These are phyloP conservation scores for Canavalia ensiformis DNA, from an alignment of 306 rosid genomes.

Conservation along the genomic window DNA sequence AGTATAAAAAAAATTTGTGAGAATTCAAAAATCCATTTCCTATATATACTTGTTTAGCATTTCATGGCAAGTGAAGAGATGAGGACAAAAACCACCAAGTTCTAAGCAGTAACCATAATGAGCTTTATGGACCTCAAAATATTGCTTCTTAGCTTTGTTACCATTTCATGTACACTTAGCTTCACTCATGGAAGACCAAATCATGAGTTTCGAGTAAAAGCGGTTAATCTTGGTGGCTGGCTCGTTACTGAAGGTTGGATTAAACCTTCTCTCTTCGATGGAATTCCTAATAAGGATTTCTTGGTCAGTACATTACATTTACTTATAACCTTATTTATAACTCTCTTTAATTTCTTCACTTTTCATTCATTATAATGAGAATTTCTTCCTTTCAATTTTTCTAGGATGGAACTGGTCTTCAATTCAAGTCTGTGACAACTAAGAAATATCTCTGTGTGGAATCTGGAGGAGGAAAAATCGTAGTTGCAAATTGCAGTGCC, in stretches of 20 bases:
- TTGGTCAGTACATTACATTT: constrained; percentile 46
- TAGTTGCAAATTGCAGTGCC: constrained; percentile 73
- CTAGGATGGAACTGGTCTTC: constrained; percentile 80
- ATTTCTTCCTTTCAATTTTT: not conserved
- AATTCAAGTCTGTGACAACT: constrained; percentile 69
- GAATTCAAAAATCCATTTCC: too few species aligned
- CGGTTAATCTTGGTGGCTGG: constrained; percentile 89
- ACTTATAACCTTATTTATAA: not conserved
- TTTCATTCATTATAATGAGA: not conserved
- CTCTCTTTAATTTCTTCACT: not conserved
- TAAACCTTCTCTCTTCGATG: constrained; percentile 83
- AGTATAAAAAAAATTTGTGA: too few species aligned
- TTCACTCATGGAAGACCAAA: constrained; percentile 39
- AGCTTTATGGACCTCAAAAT: constrained; percentile 29
- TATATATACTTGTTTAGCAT: too few species aligned
- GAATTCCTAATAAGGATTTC: constrained; percentile 78
- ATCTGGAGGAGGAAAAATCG: constrained; percentile 72
- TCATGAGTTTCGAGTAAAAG: constrained; percentile 49
- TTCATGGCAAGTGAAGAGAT: too few species aligned
- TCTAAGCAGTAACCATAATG: constrained; percentile 44
- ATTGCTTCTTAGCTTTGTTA: constrained; percentile 43
- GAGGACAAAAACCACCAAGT: too few species aligned
- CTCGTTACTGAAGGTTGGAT: constrained; percentile 92
- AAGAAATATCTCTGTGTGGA: constrained; percentile 70
- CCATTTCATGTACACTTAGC: constrained; percentile 30